Conservation (phyloP, 108 stramenopile species). For the Pseudonitzschia pungens region DNA sequence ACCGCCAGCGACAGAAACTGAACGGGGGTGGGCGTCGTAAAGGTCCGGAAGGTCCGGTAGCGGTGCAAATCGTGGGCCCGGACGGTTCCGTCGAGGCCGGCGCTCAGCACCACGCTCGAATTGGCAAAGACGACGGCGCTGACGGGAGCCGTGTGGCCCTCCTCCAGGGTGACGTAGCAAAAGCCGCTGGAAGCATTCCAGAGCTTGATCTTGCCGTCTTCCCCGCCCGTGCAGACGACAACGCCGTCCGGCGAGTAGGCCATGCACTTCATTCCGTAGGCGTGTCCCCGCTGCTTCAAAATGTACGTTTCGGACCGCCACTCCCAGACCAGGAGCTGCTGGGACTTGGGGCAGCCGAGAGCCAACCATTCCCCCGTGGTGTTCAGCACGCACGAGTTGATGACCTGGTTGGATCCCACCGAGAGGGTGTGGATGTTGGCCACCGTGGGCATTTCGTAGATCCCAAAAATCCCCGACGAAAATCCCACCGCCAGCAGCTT, state of each 20-base stretch:
- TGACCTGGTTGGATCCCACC: slow-evolving; percentile 71
- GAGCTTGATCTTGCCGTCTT: slow-evolving; percentile 97
- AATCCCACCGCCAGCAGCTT: slow-evolving; percentile 88
- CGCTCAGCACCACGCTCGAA: slow-evolving; percentile 86
- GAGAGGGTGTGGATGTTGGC: slow-evolving; percentile 87
- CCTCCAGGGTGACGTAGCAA: slow-evolving; percentile 92
- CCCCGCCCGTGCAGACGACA: slow-evolving; percentile 94
- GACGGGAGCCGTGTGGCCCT: slow-evolving; percentile 88
- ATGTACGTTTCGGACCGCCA: slow-evolving; percentile 98
- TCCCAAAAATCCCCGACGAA: slow-evolving; percentile 91
- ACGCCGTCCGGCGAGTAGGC: slow-evolving; percentile 95
- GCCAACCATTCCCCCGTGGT: slow-evolving; percentile 96
- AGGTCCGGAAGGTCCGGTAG: slow-evolving; percentile 95
- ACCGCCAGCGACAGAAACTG: slow-evolving; percentile 95
- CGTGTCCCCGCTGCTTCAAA: slow-evolving; percentile 98
- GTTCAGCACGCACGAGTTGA: slow-evolving; percentile 80
- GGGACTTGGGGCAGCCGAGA: slow-evolving; percentile 88
- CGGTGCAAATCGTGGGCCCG: slow-evolving; percentile 95
- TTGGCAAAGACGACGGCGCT: slow-evolving; percentile 90
- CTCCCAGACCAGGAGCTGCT: slow-evolving; percentile 98
- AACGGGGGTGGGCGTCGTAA: slow-evolving; percentile 84
- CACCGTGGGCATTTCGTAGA: slow-evolving; percentile 92
- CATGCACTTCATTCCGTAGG: slow-evolving; percentile 90
- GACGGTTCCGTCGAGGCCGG: slow-evolving; percentile 96
- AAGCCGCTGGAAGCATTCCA: slow-evolving; percentile 97